Evolutionary conservation across 108 stramenopile species (phyloP).

Genomic region (Chaetoceros tenuissimus): DNA sequence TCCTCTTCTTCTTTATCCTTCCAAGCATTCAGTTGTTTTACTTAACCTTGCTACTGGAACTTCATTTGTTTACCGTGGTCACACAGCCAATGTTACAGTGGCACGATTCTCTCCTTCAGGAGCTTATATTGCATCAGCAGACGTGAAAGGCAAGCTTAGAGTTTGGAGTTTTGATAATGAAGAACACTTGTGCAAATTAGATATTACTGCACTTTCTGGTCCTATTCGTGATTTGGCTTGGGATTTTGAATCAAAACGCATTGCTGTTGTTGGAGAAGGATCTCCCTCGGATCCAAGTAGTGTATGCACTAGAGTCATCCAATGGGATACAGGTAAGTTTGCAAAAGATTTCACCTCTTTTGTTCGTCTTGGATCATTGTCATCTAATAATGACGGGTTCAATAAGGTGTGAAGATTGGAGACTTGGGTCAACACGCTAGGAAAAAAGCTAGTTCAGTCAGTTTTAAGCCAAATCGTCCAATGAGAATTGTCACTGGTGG

Average conservation of each 20-base stretch:
- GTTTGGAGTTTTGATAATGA: slow-evolving; percentile 92
- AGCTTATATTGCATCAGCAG: slow-evolving; percentile 83
- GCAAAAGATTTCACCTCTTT: no score
- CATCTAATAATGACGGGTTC: slow-evolving; percentile 15
- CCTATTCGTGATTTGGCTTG: slow-evolving; percentile 86
- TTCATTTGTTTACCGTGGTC: slow-evolving; percentile 89
- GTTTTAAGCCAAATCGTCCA: slow-evolving; percentile 76
- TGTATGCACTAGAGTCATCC: slow-evolving; percentile 40
- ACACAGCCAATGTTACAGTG: slow-evolving; percentile 62
- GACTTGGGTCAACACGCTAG: slow-evolving; percentile 48
- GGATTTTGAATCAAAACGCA: slow-evolving; percentile 89
- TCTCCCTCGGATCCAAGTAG: slow-evolving; percentile 10
- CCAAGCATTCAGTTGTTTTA: slow-evolving; percentile 46
- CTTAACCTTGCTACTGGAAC: slow-evolving; percentile 25
- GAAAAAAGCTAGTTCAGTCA: slow-evolving; percentile 48
- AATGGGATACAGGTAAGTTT: slow-evolving; percentile 58
- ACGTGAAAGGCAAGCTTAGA: slow-evolving; percentile 75
- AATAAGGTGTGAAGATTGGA: slow-evolving; percentile 53
- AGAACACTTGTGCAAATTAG: slow-evolving; percentile 82
- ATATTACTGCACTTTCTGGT: slow-evolving; percentile 47
- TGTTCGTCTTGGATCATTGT: background rate
- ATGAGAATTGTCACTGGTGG: slow-evolving; percentile 85
- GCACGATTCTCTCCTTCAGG: slow-evolving; percentile 78
- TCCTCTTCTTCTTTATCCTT: slow-evolving; percentile 51
- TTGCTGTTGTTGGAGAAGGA: slow-evolving; percentile 45